Percentiles rank a stretch among this genome's conserved stretches.
Conservation (phyloP, 768 basidiomycete species). For the Mycena venus region DNA sequence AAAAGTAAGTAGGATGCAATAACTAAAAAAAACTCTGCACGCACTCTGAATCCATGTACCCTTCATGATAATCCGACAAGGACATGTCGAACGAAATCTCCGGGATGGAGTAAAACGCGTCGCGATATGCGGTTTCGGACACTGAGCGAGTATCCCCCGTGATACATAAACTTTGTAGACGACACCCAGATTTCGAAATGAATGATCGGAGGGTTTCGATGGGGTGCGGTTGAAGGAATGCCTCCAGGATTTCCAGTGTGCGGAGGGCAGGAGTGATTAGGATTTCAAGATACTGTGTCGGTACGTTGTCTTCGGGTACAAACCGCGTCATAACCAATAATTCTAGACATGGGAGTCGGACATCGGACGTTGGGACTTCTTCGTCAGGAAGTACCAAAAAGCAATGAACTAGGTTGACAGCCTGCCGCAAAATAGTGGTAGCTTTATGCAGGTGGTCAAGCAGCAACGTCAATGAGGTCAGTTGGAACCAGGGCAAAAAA, state of each 20-base stretch:
- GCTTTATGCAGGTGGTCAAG: neutral
- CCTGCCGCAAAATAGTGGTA: neutral
- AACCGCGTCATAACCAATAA: neutral
- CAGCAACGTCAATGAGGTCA: constrained; percentile 3
- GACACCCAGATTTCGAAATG: neutral
- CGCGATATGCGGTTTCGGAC: neutral
- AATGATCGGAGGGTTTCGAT: neutral
- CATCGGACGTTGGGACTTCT: neutral
- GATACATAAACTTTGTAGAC: neutral
- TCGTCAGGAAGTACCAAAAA: neutral
- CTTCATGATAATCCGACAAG: neutral
- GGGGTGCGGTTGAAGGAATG: neutral
- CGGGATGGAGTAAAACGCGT: neutral
- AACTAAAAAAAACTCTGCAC: neutral
- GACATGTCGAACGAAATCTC: neutral
- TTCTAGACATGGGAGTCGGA: neutral
- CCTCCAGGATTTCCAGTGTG: neutral
- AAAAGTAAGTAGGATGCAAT: neutral
- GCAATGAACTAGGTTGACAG: neutral
- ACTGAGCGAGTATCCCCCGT: neutral
- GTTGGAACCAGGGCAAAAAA: constrained; percentile 3
- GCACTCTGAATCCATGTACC: neutral
- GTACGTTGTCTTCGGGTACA: neutral
- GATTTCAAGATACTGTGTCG: neutral
- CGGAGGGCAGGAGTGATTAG: neutral